Base-by-base conservation (phyloP, 768 basidiomycete species). In the Calocybe gangraenosa region DNA sequence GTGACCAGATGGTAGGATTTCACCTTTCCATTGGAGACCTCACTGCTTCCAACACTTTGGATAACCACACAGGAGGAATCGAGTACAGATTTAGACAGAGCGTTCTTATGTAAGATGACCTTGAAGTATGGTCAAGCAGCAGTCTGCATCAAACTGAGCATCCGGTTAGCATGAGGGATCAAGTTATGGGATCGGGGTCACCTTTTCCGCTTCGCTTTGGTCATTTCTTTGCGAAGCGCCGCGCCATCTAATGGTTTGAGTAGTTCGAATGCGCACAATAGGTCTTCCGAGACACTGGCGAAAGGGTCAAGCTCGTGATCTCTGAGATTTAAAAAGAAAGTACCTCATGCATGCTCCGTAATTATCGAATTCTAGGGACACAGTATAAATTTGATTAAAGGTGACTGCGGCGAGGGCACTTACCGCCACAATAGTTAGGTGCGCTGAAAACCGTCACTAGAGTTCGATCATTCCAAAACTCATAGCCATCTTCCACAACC, bases 381-480 rank as follows among this genome's bases (percentile, higher is more conserved):
- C 31, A 46, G 50, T 54, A 54, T 51, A 58, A 7, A 15, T 2
- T 34, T 25, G 53, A 11, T 42, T 41, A 44, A 45, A 42, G 39
- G 31, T 49, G 25, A 47, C 30, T 15, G n/a, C 40, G 17, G 31
- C n/a, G 25, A 11, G 11, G 14, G 14, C 7, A 75, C 88, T 67
- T 55, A 95, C 93, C 91, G 65, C 91, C 92, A 60, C 92, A 93
- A 57, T 92, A 93, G 58, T 96, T 96, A 17, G 96, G 96, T 38
- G 96, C 96, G 56, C 92, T 95, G 68, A 99, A 99, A 44, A 99
- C 93, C 1, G 96, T 99, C 42, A 99, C 96, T 55, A 99, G 69
- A 38, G 96, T 97, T 54, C 96, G 81, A 59, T 99, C 96, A 58
- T 98, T 97, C 91, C 96, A 99, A 62, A 99, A 99, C 71, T 99